Evolutionary conservation across 768 basidiomycete genomes (phyloP).

Genomic region (Hebeloma cylindrosporum): DNA sequence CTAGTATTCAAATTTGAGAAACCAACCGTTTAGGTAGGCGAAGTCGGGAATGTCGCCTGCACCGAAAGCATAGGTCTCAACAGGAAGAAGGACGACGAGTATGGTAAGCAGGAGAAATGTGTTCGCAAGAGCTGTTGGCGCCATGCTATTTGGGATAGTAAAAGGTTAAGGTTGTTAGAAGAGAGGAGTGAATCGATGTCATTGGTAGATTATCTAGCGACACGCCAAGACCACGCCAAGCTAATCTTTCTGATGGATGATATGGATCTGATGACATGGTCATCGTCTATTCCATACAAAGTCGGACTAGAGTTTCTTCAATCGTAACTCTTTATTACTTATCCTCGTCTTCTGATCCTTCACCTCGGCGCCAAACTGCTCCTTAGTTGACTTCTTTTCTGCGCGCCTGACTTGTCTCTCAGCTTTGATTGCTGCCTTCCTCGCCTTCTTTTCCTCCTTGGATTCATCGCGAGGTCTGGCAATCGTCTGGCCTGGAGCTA

Average conservation of each 20-base stretch:
- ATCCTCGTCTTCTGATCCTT: constrained; percentile 57
- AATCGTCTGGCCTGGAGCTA: constrained; percentile 47
- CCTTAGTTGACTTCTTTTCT: constrained; percentile 67
- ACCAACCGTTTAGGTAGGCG: constrained; percentile 60
- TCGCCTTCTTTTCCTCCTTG: constrained; percentile 67
- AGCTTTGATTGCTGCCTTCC: constrained; percentile 69
- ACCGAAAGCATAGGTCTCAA: constrained; percentile 51
- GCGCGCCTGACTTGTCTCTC: constrained; percentile 62
- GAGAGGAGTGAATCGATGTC: constrained; percentile 3
- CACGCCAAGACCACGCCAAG: constrained; percentile 10
- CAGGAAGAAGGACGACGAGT: constrained; percentile 43
- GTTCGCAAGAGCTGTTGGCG: constrained; percentile 27
- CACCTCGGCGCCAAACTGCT: constrained; percentile 62
- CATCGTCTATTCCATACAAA: constrained; percentile 5
- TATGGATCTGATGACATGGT: constrained; percentile 15
- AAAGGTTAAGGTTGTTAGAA: constrained; percentile 4
- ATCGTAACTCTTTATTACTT: constrained; percentile 42
- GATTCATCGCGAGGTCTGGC: constrained; percentile 75
- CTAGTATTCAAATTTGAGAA: not conserved
- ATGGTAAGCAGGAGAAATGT: constrained; percentile 37
- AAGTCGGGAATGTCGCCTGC: constrained; percentile 75
- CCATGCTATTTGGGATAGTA: constrained; percentile 24
- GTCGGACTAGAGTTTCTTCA: constrained; percentile 43
- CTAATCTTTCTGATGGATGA: constrained; percentile 10
- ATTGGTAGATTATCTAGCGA: not conserved